These are phyloP conservation scores for Cadophora malorum DNA, from an alignment of 2,329 filamentous ascomycete genomes.

Conservation along the genomic window DNA sequence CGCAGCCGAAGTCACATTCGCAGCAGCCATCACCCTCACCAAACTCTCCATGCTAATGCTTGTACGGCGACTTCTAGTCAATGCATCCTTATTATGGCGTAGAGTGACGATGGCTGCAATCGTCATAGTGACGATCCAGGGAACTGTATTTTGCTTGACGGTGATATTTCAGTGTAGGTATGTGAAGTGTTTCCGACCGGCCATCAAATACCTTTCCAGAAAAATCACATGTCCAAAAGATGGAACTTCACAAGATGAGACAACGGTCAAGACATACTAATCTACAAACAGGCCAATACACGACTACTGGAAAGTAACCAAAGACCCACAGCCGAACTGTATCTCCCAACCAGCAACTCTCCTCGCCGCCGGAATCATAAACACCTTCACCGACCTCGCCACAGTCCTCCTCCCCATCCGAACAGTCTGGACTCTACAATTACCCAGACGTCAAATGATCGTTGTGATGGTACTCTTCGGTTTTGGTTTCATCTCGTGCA, in stretches of 20 bases:
- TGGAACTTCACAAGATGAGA: background rate
- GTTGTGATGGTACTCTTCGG: constrained; percentile 56
- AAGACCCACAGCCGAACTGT: constrained; percentile 47
- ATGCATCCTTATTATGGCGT: constrained; percentile 37
- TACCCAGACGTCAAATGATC: constrained; percentile 54
- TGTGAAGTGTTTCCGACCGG: background rate
- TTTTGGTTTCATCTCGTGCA: constrained; percentile 55
- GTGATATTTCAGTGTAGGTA: constrained; percentile 41
- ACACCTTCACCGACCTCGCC: constrained; percentile 64
- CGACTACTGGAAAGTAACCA: constrained; percentile 49
- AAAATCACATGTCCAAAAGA: background rate
- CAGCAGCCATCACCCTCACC: constrained; percentile 45
- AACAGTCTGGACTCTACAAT: constrained; percentile 52
- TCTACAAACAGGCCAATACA: constrained; percentile 44
- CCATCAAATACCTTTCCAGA: too few relatives aligned
- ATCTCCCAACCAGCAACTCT: constrained; percentile 59
- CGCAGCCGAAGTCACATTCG: constrained; percentile 49
- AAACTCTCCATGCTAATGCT: constrained; percentile 50
- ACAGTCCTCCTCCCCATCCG: constrained; percentile 59
- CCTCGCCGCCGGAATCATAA: constrained; percentile 61
- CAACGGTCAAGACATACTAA: background rate
- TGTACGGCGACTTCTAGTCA: constrained; percentile 36
- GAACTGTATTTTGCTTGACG: constrained; percentile 37
- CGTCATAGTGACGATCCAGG: constrained; percentile 35
- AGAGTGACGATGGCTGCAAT: constrained; percentile 34